Evolutionary conservation across 306 rosid genomes (phyloP).

Genomic region (Glycine soja): DNA sequence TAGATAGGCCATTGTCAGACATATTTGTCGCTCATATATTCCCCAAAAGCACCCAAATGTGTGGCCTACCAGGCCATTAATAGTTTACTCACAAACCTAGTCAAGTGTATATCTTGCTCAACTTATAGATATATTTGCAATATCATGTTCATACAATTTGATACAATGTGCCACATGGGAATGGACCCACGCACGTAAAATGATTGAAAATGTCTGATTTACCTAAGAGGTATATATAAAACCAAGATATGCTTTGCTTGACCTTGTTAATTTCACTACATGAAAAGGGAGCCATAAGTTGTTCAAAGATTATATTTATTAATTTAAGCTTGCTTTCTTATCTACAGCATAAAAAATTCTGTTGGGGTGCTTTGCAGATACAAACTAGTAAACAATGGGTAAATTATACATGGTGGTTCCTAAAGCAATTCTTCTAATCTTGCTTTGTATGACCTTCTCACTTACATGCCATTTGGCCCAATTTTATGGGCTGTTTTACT

Average conservation of each 20-base stretch:
- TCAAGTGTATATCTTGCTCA: constrained; percentile 3
- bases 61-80: constrained; percentile 39
- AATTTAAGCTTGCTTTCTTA: constrained; percentile 27
- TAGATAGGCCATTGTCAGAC: constrained; percentile 46
- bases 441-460: neutral
- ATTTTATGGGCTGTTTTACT: neutral
- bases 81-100: constrained; percentile 33
- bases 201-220: constrained; percentile 34
- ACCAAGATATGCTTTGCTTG: constrained; percentile 26
- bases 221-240: constrained; percentile 10
- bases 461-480: neutral
- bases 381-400: neutral
- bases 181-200: constrained; percentile 35
- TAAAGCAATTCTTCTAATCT: neutral
- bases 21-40: constrained; percentile 45
- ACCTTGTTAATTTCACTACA: constrained; percentile 41
- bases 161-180: constrained; percentile 33
- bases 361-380: constrained; percentile 7
- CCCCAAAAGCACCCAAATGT: constrained; percentile 43
- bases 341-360: neutral
- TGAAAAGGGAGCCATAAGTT: neutral
- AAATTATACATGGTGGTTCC: neutral
- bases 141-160: neutral
- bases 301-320: constrained; percentile 32
- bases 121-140: neutral